Evolutionary conservation across 2,329 filamentous ascomycete species (phyloP).

Genomic region (Claviceps lovelessii): DNA sequence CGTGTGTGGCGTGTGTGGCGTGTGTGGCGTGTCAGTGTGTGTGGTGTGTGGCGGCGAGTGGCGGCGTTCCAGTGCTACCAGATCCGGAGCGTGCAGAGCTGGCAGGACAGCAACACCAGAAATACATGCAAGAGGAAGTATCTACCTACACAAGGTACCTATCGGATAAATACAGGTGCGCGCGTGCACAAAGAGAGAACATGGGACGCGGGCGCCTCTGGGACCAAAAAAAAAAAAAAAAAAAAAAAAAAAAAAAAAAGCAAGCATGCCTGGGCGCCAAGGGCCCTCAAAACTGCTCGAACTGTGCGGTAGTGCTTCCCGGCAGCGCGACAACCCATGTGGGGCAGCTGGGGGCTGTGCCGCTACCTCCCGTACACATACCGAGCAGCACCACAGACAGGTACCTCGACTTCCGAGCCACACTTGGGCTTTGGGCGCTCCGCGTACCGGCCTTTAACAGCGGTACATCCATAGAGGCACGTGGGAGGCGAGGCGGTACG

Average conservation of each 20-base stretch:
- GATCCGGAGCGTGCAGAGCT: no score
- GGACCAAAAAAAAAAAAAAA: no score
- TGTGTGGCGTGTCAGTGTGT: no score
- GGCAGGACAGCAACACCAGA: no score
- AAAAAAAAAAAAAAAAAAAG: no score
- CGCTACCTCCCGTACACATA: not conserved
- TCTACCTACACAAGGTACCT: no score
- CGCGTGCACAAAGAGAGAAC: fast-evolving
- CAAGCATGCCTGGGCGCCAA: not conserved
- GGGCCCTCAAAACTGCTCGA: not conserved
- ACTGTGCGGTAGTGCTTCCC: not conserved
- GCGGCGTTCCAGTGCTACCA: not conserved
- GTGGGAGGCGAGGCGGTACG: no score
- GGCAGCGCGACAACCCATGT: not conserved
- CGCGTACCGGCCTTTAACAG: slow-evolving; percentile 18
- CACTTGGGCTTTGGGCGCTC: slow-evolving; percentile 1
- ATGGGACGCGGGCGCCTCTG: fast-evolving
- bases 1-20: no score
- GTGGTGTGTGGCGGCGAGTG: no score
- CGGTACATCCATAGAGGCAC: not conserved
- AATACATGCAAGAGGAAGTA: no score
- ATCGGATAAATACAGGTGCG: no score
- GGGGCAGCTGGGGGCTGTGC: not conserved
- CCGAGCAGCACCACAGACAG: no score
- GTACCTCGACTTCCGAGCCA: not conserved